Evolutionary conservation across 768 basidiomycete genomes (phyloP).

Genomic region (Termitomyces sp.): DNA sequence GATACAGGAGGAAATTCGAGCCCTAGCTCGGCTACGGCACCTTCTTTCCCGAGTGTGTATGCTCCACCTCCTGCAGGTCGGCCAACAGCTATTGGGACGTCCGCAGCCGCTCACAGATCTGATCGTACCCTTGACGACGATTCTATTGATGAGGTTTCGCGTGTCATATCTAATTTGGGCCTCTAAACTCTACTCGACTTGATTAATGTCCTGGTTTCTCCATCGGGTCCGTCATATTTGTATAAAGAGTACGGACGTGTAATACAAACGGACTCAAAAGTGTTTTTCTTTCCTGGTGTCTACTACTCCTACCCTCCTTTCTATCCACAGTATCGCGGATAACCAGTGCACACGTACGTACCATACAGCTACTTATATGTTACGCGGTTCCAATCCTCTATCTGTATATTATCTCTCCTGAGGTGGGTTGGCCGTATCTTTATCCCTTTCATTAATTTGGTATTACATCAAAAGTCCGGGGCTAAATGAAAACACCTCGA

Average conservation of each 20-base stretch:
- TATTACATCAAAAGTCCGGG: constrained; percentile 25
- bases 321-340: constrained; percentile 15
- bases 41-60: constrained; percentile 84
- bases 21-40: constrained; percentile 72
- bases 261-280: constrained; percentile 16
- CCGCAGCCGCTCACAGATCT: constrained; percentile 38
- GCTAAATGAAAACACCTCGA: constrained; percentile 15
- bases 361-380: constrained; percentile 19
- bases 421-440: constrained; percentile 56
- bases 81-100: constrained; percentile 38
- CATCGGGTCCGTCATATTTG: constrained; percentile 8
- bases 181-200: constrained; percentile 32
- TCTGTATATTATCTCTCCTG: constrained; percentile 41
- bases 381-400: constrained; percentile 37
- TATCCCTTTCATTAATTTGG: constrained; percentile 56
- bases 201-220: constrained; percentile 3
- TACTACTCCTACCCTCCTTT: constrained; percentile 11
- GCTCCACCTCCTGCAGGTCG: constrained; percentile 39
- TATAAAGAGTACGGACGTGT: constrained; percentile 17
- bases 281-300: constrained; percentile 4
- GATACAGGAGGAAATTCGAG: constrained; percentile 76
- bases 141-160: constrained; percentile 63
- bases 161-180: constrained; percentile 74
- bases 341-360: constrained; percentile 18
- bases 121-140: constrained; percentile 47